Percentiles rank a stretch among this genome's conserved stretches.
phyloP scores from a whole-genome alignment of 2,329 filamentous ascomycete genomes.

The Juglanconis juglandina region DNA sequence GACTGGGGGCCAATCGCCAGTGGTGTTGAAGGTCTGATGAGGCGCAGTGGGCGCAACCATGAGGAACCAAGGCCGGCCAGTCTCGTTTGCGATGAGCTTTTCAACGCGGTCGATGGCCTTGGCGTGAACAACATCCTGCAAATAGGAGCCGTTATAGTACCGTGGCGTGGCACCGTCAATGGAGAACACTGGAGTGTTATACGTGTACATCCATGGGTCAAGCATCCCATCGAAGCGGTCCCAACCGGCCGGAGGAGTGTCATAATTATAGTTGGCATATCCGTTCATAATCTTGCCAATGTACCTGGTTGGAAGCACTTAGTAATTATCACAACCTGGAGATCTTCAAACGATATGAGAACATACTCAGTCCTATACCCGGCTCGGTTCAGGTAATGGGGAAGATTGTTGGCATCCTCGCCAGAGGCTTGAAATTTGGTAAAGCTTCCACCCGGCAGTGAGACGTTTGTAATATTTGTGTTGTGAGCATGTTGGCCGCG shows the following conservation, averaged over 20 bases:
- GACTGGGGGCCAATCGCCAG: constrained; percentile 41
- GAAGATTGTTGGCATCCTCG: constrained; percentile 64
- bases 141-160: constrained; percentile 36
- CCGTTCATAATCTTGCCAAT: constrained; percentile 70
- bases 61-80: constrained; percentile 60
- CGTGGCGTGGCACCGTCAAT: constrained; percentile 14
- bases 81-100: constrained; percentile 14
- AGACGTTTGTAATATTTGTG: constrained; percentile 61
- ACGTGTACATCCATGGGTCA: constrained; percentile 62
- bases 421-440: constrained; percentile 64
- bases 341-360: not conserved
- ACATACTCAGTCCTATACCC: constrained; percentile 62
- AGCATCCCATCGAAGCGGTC: constrained; percentile 34
- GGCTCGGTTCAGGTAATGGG: constrained; percentile 65
- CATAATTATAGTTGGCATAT: constrained; percentile 59
- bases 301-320: constrained; percentile 36
- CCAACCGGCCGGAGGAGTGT: constrained; percentile 31
- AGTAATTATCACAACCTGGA: too few relatives aligned
- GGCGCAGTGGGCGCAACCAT: constrained; percentile 64
- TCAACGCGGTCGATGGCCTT: constrained; percentile 23
- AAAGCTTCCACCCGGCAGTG: constrained; percentile 59
- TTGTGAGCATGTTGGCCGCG: constrained; percentile 62
- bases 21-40: constrained; percentile 51
- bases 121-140: constrained; percentile 37
- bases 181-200: constrained; percentile 47